A percentile compares a stretch with the other conserved stretches of the same genome.
These are phyloP conservation scores for Penicillium sp. DNA, from an alignment of 2,329 filamentous ascomycete genomes.

Conservation along the genomic window DNA sequence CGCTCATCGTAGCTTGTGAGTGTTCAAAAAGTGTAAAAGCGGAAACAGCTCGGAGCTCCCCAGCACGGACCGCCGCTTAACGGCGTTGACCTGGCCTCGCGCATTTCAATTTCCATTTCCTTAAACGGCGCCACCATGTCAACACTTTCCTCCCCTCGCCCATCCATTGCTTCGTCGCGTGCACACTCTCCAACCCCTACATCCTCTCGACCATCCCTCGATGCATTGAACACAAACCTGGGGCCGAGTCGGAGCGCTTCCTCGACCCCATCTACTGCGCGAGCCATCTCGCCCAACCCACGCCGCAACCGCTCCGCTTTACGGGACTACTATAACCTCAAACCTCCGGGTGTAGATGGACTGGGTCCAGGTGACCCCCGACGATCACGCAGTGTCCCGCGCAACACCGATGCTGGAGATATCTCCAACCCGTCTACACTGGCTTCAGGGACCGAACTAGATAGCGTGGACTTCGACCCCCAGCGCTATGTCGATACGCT, in stretches of 20 bases:
- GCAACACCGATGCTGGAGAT: slow-evolving; percentile 40
- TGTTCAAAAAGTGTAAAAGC: slow-evolving; percentile 1
- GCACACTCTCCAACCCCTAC: slow-evolving; percentile 62
- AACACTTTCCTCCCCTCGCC: slow-evolving; percentile 59
- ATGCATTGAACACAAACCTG: slow-evolving; percentile 60
- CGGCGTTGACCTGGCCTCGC: slow-evolving; percentile 11
- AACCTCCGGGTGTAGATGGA: slow-evolving; percentile 43
- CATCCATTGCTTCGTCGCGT: slow-evolving; percentile 57
- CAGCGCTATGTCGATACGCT: slow-evolving; percentile 53
- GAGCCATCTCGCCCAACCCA: slow-evolving; percentile 36
- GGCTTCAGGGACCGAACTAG: slow-evolving; percentile 59
- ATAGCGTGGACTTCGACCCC: slow-evolving; percentile 69
- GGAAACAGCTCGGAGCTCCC: slow-evolving; percentile 8
- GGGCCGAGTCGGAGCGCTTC: slow-evolving; percentile 51
- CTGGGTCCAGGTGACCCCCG: slow-evolving; percentile 27
- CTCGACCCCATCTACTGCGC: slow-evolving; percentile 41
- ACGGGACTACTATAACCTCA: slow-evolving; percentile 92
- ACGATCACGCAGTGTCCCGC: slow-evolving; percentile 39
- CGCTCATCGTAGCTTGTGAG: slow-evolving; percentile 22
- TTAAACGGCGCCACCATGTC: slow-evolving; percentile 46
- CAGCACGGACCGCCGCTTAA: slow-evolving; percentile 31
- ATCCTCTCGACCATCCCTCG: slow-evolving; percentile 71
- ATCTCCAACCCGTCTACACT: slow-evolving; percentile 39
- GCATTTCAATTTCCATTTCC: background rate
- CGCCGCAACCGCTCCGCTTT: slow-evolving; percentile 79